Percentiles rank a stretch among this genome's conserved stretches.
Conservation (phyloP, 2,329 filamentous ascomycete genomes). For the Epichloe uncinata region DNA sequence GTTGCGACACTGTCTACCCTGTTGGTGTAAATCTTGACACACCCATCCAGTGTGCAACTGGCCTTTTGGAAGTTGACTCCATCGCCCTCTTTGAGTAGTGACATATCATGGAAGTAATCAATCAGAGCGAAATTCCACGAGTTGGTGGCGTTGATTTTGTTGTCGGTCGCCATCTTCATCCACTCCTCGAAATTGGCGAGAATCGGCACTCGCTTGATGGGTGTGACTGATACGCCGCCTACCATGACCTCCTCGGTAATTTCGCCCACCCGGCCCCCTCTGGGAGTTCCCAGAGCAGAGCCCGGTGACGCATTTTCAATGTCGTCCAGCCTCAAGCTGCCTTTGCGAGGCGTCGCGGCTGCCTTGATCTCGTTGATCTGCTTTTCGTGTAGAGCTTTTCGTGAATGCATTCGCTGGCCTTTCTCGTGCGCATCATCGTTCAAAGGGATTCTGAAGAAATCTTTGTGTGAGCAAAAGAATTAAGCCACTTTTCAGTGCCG, state of each 20-base stretch:
- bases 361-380: constrained; percentile 83
- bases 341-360: constrained; percentile 55
- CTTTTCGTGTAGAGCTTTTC: constrained; percentile 76
- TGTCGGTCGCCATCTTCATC: constrained; percentile 99
- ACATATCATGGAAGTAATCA: constrained; percentile 99
- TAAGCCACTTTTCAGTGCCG: not conserved
- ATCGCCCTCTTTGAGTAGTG: constrained; percentile 85
- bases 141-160: constrained; percentile 96
- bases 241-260: constrained; percentile 50
- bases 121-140: constrained; percentile 99
- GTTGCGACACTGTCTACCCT: constrained; percentile 96
- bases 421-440: constrained; percentile 95
- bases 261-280: constrained; percentile 23
- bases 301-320: constrained; percentile 42
- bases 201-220: constrained; percentile 91
- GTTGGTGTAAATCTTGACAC: constrained; percentile 98
- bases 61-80: constrained; percentile 98
- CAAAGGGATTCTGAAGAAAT: constrained; percentile 60
- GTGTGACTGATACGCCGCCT: constrained; percentile 67
- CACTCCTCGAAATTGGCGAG: constrained; percentile 98
- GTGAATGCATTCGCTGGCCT: constrained; percentile 71
- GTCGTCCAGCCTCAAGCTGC: constrained; percentile 44
- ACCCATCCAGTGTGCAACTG: constrained; percentile 92
- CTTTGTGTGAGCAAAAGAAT: not conserved
- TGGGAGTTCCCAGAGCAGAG: constrained; percentile 42